Evolutionary conservation across 2,329 filamentous ascomycete genomes (phyloP), one percentile per base, ranked within the genome.

Genomic region (Exophiala aquamarina): DNA sequence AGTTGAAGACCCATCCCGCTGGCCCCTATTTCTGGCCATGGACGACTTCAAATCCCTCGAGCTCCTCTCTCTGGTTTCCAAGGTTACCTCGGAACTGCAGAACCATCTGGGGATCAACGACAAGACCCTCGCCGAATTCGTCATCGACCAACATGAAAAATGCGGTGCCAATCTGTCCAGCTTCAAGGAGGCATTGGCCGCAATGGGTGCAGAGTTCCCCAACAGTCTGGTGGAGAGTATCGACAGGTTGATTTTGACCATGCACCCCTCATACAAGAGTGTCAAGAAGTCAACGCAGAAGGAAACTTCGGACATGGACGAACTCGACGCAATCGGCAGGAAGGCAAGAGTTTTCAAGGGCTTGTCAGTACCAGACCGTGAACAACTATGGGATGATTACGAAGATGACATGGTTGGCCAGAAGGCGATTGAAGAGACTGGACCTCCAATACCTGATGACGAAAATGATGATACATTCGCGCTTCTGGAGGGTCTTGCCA

Each of bases 51-150:
- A 88, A 67, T 87, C 89, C 60, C 83, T 98, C 65, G 93, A 98
- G 77, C 78, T 94, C 52, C 79, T 98, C 44, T 95, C 91, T 61
- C 84, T 98, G 63, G 90, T 97, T 47, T 93, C 89, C 41, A 95
- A 92, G 68, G 89, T 98, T 60, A 90, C 90, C 11, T 92, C 87
- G 14, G 93, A 98, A 70, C 78, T 98, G 43, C 86, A 95, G 61
- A 98, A 98, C 64, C 89, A 98, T 70, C 71, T 97, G 50, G 89
- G 91, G 46, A 83, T 96, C 60, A 87, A 81, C 65, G 91, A 98
- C 71, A 96, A 95, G 70, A 95, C 89, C 4, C 82, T 98, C 19
- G 91, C 93, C 59, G 93, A 98, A 69, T 98, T 95, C 65, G 83
- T 98, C 61, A 95, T 98, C 63, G 87, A 87, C 52, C 87, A 95